phyloP scores from a whole-genome alignment of 2,329 filamentous ascomycete genomes.

The Leptodontidium sp. region DNA sequence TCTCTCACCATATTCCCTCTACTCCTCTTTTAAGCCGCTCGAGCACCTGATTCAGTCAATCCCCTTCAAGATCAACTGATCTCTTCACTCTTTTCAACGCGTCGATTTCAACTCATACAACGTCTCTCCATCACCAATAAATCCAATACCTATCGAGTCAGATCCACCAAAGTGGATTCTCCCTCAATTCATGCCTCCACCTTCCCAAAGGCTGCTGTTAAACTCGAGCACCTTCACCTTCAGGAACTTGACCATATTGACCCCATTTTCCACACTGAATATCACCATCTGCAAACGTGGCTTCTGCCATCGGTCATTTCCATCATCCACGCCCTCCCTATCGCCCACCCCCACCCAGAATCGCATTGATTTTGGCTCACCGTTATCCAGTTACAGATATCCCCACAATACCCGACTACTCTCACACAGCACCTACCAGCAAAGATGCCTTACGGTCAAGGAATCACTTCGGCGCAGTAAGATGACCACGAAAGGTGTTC shows the following conservation, averaged over 20 bases:
- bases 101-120: background rate
- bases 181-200: background rate
- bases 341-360: background rate
- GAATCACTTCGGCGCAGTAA: conserved; percentile 11
- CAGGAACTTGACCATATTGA: background rate
- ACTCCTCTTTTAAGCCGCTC: background rate
- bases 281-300: no score
- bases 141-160: background rate
- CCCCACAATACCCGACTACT: no score
- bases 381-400: background rate
- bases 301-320: background rate
- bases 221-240: background rate
- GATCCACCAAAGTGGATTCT: background rate
- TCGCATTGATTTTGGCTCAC: background rate
- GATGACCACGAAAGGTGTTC: background rate
- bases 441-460: conserved; percentile 2
- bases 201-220: background rate
- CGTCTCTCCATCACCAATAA: background rate
- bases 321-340: background rate
- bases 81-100: background rate
- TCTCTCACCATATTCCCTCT: background rate
- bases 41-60: background rate
- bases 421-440: background rate
- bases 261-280: no score
- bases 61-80: background rate